Evolutionary conservation across 768 basidiomycete genomes (phyloP).

Genomic region (Boletus tylopilopsis): DNA sequence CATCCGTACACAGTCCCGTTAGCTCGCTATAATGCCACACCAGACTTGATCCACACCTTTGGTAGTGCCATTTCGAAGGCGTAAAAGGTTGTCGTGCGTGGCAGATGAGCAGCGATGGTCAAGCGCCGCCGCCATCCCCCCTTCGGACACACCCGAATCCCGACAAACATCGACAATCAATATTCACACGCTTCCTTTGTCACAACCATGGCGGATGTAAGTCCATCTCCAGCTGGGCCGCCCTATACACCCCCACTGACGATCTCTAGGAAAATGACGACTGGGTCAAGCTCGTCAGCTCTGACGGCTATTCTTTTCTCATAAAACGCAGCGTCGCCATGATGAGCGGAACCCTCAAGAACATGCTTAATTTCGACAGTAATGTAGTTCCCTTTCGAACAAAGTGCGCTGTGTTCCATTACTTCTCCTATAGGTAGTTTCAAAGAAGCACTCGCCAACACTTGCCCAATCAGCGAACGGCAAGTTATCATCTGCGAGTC

Average conservation of each 20-base stretch:
- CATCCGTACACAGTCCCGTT: conserved; percentile 7
- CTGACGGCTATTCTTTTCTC: conserved; percentile 80
- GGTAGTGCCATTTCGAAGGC: conserved; percentile 32
- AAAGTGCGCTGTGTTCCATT: conserved; percentile 10
- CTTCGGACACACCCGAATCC: conserved; percentile 10
- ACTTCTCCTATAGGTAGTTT: conserved; percentile 52
- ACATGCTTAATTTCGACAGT: conserved; percentile 76
- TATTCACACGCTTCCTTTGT: conserved; percentile 18
- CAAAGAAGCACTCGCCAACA: conserved; percentile 67
- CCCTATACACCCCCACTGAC: too few species aligned
- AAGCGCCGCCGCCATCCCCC: background rate
- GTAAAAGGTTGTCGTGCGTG: conserved; percentile 13
- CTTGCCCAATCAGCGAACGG: conserved; percentile 71
- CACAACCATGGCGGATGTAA: background rate
- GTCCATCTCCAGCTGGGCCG: conserved; percentile 20
- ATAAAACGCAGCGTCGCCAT: conserved; percentile 71
- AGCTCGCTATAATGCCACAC: background rate
- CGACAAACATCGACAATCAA: conserved; percentile 5
- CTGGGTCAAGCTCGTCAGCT: conserved; percentile 76
- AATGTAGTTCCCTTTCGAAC: conserved; percentile 20
- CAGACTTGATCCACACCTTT: conserved; percentile 26
- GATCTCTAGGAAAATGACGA: conserved; percentile 33
- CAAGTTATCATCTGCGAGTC: conserved; percentile 29
- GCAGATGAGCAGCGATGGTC: conserved; percentile 7
- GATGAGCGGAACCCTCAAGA: conserved; percentile 76